Evolutionary conservation across 2,329 filamentous ascomycete genomes (phyloP).

Genomic region (Aureobasidium sp.): DNA sequence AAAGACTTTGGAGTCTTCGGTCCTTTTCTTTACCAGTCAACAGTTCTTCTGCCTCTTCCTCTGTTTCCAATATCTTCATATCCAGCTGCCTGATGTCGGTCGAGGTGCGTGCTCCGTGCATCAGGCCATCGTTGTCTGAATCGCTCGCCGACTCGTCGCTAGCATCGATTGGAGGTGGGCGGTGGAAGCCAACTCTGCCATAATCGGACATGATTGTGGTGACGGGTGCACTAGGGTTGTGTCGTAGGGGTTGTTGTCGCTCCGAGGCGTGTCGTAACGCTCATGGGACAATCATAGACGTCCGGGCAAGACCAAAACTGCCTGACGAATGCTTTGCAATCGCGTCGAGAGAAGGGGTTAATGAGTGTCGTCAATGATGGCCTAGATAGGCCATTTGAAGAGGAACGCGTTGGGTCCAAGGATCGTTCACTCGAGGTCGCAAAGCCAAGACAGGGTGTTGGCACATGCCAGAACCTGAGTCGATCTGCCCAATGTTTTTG

Average conservation of each 20-base stretch:
- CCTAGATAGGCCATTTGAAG: neutral
- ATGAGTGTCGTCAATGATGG: neutral
- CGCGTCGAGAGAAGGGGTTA: neutral
- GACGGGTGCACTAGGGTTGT: neutral
- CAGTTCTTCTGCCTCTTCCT: conserved; percentile 38
- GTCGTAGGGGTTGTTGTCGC: neutral
- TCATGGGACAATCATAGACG: neutral
- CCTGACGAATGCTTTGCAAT: neutral
- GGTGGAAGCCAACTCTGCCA: conserved; percentile 13
- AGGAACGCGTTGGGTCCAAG: neutral
- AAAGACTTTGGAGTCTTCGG: conserved; percentile 17
- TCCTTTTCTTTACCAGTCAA: conserved; percentile 25
- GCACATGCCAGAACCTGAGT: neutral
- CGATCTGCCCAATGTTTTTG: neutral
- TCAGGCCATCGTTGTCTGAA: conserved; percentile 17
- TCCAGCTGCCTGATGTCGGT: conserved; percentile 29
- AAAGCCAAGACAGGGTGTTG: neutral
- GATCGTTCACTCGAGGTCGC: neutral
- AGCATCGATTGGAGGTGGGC: conserved; percentile 5
- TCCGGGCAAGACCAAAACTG: neutral
- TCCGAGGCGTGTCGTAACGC: neutral
- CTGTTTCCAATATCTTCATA: conserved; percentile 34
- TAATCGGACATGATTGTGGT: conserved; percentile 8
- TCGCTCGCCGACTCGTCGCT: conserved; percentile 12
- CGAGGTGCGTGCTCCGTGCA: conserved; percentile 26